Evolutionary conservation across 169 alveolate genomes (phyloP).

Genomic region (Cryptosporidium viatorum): DNA sequence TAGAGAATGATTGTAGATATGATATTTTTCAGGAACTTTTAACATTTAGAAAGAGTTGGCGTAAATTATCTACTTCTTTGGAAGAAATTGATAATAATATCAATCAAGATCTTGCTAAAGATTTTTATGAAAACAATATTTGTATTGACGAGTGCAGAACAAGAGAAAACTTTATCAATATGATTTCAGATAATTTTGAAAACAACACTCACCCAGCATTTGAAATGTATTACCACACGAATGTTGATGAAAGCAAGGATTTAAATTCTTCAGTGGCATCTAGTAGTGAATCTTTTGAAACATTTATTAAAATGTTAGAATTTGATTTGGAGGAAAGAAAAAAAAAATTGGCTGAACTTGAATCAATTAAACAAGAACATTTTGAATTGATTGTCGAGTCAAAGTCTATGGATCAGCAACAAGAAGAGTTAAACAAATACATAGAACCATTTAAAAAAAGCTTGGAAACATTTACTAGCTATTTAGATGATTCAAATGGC

Average conservation of each 20-base stretch:
- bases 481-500: background rate
- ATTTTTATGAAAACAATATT: background rate
- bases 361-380: background rate
- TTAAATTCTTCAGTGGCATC: background rate
- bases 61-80: constrained; percentile 5
- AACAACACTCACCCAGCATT: constrained; percentile 47
- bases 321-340: constrained; percentile 17
- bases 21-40: constrained; percentile 17
- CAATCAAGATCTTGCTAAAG: background rate
- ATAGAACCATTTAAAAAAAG: constrained; percentile 29
- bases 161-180: background rate
- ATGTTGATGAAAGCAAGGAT: constrained; percentile 10
- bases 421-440: constrained; percentile 16
- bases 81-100: constrained; percentile 17
- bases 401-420: background rate
- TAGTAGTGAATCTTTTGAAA: constrained; percentile 5
- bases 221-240: constrained; percentile 15
- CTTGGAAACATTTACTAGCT: background rate
- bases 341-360: constrained; percentile 9
- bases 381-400: constrained; percentile 8
- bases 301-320: background rate
- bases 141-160: constrained; percentile 5
- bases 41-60: constrained; percentile 55
- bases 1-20: background rate
- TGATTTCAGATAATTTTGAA: background rate